A percentile compares a stretch with the other conserved stretches of the same genome.
phyloP scores from a whole-genome alignment of 176 grass and related monocot species.

The Hordeum marinum region DNA sequence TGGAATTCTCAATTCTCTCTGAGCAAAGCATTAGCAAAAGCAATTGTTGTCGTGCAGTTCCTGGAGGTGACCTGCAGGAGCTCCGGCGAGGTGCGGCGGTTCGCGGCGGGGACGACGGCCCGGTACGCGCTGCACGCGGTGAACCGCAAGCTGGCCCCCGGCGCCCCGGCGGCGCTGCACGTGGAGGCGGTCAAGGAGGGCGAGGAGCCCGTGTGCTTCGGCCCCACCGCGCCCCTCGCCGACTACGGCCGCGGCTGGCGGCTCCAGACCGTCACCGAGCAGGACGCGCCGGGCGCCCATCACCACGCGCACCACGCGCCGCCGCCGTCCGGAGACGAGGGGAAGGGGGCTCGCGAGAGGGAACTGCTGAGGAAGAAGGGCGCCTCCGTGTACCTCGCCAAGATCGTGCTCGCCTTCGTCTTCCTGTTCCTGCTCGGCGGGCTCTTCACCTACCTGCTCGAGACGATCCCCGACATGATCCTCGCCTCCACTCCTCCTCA shows the following conservation, averaged over 20 bases:
- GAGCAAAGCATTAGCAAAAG: not conserved
- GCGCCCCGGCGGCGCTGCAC: slow-evolving; percentile 52
- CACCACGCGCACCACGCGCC: not conserved
- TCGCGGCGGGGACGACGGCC: slow-evolving; percentile 68
- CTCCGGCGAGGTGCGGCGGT: slow-evolving; percentile 67
- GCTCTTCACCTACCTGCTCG: slow-evolving; percentile 58
- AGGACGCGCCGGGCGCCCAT: slow-evolving; percentile 27
- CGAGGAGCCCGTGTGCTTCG: slow-evolving; percentile 80
- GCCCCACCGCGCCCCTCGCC: slow-evolving; percentile 59
- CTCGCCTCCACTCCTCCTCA: not conserved
- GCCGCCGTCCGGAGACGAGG: not conserved
- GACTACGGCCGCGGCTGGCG: slow-evolving; percentile 73
- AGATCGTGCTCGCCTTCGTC: slow-evolving; percentile 58
- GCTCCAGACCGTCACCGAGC: slow-evolving; percentile 65
- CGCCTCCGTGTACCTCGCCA: slow-evolving; percentile 43
- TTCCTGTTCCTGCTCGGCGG: slow-evolving; percentile 81
- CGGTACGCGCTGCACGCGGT: slow-evolving; percentile 62
- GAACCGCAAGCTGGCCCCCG: slow-evolving; percentile 57
- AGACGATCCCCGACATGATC: slow-evolving; percentile 56
- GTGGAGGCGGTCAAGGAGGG: slow-evolving; percentile 76
- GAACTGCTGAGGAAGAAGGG: not conserved
- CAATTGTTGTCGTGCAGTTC: slow-evolving; percentile 37
- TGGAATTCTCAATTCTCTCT: not conserved
- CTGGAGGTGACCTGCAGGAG: slow-evolving; percentile 77
- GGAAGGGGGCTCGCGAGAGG: slow-evolving; percentile 1